Percentiles rank a stretch among this genome's conserved stretches.
phyloP scores from a whole-genome alignment of 768 basidiomycete species.

The Glaciozyma martinii region DNA sequence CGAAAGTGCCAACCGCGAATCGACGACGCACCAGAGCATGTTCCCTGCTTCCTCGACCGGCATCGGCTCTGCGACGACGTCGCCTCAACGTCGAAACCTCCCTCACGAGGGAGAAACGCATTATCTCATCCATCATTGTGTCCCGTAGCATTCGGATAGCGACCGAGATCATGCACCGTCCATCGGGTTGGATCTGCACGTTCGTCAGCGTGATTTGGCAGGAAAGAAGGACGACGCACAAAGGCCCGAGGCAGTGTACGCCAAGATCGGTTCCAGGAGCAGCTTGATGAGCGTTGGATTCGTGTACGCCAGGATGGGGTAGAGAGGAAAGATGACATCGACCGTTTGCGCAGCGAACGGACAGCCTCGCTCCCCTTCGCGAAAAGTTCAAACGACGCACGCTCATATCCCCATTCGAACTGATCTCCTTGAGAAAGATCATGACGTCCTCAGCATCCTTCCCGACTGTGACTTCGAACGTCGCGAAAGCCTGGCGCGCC shows the following conservation, averaged over 20 bases:
- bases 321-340: conserved; percentile 33
- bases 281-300: conserved; percentile 25
- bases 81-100: no score
- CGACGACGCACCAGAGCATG: conserved; percentile 15
- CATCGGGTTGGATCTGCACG: conserved; percentile 20
- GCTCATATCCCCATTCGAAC: conserved; percentile 13
- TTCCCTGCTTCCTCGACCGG: conserved; percentile 24
- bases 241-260: conserved; percentile 20
- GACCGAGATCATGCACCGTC: conserved; percentile 25
- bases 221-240: neutral
- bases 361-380: neutral
- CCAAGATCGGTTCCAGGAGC: conserved; percentile 21
- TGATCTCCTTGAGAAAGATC: conserved; percentile 24
- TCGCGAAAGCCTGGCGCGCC: conserved; percentile 31
- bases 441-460: conserved; percentile 17
- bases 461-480: conserved; percentile 28
- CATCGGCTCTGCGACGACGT: conserved; percentile 19
- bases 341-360: conserved; percentile 15
- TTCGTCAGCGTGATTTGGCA: neutral
- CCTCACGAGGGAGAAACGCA: no score
- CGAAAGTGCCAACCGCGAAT: no score
- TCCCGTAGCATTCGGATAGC: conserved; percentile 21
- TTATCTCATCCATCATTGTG: conserved; percentile 15
- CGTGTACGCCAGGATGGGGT: conserved; percentile 29
- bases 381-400: neutral